Conservation (phyloP, 2,329 filamentous ascomycete genomes). For the Colletotrichum noveboracense region DNA sequence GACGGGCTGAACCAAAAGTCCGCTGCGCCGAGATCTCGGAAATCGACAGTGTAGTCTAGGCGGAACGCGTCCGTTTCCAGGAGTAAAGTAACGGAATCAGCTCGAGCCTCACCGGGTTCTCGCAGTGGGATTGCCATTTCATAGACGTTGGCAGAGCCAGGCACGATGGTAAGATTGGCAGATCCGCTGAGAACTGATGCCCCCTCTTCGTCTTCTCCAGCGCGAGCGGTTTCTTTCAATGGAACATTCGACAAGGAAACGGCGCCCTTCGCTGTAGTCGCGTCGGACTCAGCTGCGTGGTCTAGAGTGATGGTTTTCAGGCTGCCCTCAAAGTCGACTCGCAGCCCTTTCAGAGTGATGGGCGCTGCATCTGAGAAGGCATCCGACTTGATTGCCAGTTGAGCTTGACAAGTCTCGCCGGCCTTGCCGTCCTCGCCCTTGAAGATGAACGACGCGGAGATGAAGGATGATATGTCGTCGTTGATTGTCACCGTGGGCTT, state of each 20-base stretch:
- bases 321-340: conserved; percentile 61
- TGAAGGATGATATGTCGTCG: conserved; percentile 58
- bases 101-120: conserved; percentile 79
- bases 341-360: conserved; percentile 55
- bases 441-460: conserved; percentile 63
- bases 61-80: conserved; percentile 71
- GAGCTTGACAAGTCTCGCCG: conserved; percentile 62
- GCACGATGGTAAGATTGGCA: conserved; percentile 65
- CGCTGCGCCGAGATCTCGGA: conserved; percentile 46
- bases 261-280: conserved; percentile 23
- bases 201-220: conserved; percentile 28
- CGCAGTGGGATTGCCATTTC: conserved; percentile 76
- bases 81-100: conserved; percentile 66
- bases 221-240: conserved; percentile 24
- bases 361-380: conserved; percentile 58
- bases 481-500: conserved; percentile 57
- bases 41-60: conserved; percentile 68
- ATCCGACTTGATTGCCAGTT: conserved; percentile 62
- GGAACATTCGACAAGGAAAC: conserved; percentile 29
- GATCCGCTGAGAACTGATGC: conserved; percentile 30
- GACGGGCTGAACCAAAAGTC: conserved; percentile 57
- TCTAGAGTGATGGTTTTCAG: conserved; percentile 60
- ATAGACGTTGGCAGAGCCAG: conserved; percentile 73
- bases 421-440: conserved; percentile 63
- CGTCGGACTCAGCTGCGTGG: conserved; percentile 36